phyloP scores from a whole-genome alignment of 495 filamentous ascomycete species.

The Xylaria telfairii region DNA sequence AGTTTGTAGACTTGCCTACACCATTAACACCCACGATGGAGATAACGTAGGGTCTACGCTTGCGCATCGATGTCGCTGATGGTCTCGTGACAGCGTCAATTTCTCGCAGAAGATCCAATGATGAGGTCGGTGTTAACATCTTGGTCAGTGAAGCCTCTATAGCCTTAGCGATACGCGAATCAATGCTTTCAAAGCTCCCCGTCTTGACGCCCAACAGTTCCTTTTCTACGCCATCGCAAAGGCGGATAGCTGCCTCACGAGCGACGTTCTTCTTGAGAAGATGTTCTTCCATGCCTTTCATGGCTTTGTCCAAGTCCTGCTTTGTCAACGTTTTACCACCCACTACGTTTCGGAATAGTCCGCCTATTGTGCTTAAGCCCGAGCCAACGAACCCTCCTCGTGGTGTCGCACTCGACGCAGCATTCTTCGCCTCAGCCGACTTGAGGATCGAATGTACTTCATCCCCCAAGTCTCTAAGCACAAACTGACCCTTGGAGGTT shows the following conservation, averaged over 20 bases:
- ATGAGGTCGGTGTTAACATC: slow-evolving; percentile 94
- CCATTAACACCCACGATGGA: slow-evolving; percentile 98
- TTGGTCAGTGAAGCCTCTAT: slow-evolving; percentile 91
- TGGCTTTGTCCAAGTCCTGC: slow-evolving; percentile 83
- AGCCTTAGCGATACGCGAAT: slow-evolving; percentile 77
- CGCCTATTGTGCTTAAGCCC: slow-evolving; percentile 77
- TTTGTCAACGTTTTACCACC: slow-evolving; percentile 91
- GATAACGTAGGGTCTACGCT: slow-evolving; percentile 87
- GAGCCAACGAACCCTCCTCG: slow-evolving; percentile 73
- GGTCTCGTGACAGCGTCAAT: slow-evolving; percentile 80
- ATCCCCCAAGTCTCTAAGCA: slow-evolving; percentile 89
- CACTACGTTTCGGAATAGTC: slow-evolving; percentile 90
- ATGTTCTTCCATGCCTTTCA: slow-evolving; percentile 96
- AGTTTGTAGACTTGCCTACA: slow-evolving; percentile 95
- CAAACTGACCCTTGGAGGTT: slow-evolving; percentile 88
- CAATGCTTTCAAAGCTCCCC: slow-evolving; percentile 88
- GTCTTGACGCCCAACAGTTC: slow-evolving; percentile 92
- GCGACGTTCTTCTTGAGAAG: slow-evolving; percentile 96
- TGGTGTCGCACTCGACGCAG: slow-evolving; percentile 49
- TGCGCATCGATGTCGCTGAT: slow-evolving; percentile 56
- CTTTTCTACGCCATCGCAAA: slow-evolving; percentile 89
- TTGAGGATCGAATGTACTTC: slow-evolving; percentile 90
- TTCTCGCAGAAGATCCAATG: slow-evolving; percentile 90
- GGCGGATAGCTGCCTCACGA: slow-evolving; percentile 86
- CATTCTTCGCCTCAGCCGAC: slow-evolving; percentile 68